A percentile compares a stretch with the other conserved stretches of the same genome.
phyloP scores from a whole-genome alignment of 2,329 filamentous ascomycete genomes.

The Lithohypha guttulata region DNA sequence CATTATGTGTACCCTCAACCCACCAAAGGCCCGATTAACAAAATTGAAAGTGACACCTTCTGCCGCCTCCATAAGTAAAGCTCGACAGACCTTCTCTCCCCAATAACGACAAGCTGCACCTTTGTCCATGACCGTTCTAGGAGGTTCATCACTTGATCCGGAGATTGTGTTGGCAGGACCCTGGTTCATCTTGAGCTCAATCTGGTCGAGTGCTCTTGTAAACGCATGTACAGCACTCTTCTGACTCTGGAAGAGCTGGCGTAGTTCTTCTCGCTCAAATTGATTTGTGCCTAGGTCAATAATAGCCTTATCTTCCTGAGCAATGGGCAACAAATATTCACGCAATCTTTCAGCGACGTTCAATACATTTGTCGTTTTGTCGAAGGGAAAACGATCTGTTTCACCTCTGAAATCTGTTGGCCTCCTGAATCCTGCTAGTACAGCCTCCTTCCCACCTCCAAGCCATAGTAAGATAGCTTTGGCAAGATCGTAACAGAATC shows the following conservation, averaged over 20 bases:
- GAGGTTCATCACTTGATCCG: conserved; percentile 12
- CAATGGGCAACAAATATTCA: conserved; percentile 47
- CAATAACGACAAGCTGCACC: conserved; percentile 42
- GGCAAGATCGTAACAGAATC: conserved; percentile 55
- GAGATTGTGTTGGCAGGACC: conserved; percentile 27
- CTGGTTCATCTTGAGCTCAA: conserved; percentile 41
- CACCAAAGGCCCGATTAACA: conserved; percentile 52
- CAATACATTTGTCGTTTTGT: conserved; percentile 38
- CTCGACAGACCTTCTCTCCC: conserved; percentile 49
- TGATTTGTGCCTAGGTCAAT: conserved; percentile 47
- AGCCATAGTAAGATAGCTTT: conserved; percentile 54
- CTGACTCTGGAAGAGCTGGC: conserved; percentile 43
- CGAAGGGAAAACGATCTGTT: conserved; percentile 41
- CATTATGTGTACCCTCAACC: conserved; percentile 38
- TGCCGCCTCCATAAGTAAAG: conserved; percentile 47
- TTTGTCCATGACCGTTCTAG: conserved; percentile 32
- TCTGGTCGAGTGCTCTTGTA: conserved; percentile 37
- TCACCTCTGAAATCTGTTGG: conserved; percentile 31
- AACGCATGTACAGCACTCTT: conserved; percentile 48
- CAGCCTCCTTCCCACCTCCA: conserved; percentile 44
- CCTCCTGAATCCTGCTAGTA: conserved; percentile 48
- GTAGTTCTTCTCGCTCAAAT: conserved; percentile 46
- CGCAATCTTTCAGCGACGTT: conserved; percentile 48
- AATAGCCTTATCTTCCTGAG: conserved; percentile 38
- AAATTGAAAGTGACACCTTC: conserved; percentile 46